Evolutionary conservation across 2,329 filamentous ascomycete species (phyloP).

Genomic region (Botrytis pseudocinerea): DNA sequence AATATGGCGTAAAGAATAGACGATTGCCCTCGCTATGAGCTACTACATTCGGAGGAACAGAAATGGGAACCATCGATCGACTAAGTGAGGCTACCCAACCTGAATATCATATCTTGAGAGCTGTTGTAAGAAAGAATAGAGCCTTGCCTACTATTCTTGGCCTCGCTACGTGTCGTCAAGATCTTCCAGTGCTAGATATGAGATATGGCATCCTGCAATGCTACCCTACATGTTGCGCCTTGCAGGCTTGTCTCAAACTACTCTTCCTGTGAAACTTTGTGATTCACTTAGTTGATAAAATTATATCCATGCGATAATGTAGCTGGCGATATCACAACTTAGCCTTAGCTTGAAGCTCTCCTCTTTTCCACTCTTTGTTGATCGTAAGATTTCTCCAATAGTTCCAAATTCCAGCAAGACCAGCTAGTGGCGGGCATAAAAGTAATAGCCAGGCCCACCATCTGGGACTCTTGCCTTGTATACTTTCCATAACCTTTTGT

Average conservation of each 20-base stretch:
- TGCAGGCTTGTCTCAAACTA: neutral
- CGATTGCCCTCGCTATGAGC: neutral
- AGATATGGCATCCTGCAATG: neutral
- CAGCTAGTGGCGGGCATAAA: slow-evolving; percentile 73
- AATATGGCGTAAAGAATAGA: neutral
- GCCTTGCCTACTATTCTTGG: neutral
- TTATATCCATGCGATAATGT: neutral
- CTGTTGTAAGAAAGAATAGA: neutral
- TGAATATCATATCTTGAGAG: neutral
- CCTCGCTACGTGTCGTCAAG: neutral
- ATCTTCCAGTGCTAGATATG: neutral
- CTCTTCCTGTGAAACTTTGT: neutral
- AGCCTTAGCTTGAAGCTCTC: slow-evolving; percentile 58
- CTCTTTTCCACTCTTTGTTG: slow-evolving; percentile 68
- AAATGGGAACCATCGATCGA: neutral
- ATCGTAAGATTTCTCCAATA: slow-evolving; percentile 71
- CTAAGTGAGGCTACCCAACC: neutral
- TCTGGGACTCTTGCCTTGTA: slow-evolving; percentile 57
- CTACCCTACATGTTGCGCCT: neutral
- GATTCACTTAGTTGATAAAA: too few relatives aligned
- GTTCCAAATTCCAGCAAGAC: slow-evolving; percentile 67
- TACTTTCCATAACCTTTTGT: slow-evolving; percentile 60
- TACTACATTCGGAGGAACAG: neutral
- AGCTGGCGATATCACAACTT: slow-evolving; percentile 48
- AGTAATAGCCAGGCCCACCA: slow-evolving; percentile 72